Base-by-base conservation (phyloP, 768 basidiomycete species). In the Pleurotus tuoliensis region DNA sequence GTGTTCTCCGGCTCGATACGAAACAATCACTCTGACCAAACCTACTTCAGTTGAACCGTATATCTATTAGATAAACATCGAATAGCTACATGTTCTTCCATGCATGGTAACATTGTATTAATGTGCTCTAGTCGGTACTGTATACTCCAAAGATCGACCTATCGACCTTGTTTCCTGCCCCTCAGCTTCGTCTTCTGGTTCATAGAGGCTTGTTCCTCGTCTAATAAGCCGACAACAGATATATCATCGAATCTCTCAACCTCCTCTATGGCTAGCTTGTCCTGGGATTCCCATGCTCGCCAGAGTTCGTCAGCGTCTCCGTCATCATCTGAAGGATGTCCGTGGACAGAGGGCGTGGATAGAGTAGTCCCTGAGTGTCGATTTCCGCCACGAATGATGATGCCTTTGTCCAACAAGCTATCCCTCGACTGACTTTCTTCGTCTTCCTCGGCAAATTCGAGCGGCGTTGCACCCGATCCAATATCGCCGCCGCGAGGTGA, bases 371-470 rank as follows among this genome's bases (percentile, higher is more conserved):
- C 71, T 6, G 70, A 70, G 30, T 68, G 70, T 34, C 65, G 63
- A 3, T 70, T 70, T 4, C 64, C 65, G 12, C 64, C 68, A 1
- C 63, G 57, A 11, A 69, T 66, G 16, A 59, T 48, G 25, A 61
- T 49, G 13, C 68, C 71, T 34, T 64, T 61, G 51, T 65, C 64
- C 27, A 60, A 58, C 41, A 58, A 57, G 3, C 55, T 58, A 41
- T 62, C 62, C 7, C 55, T 58, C 3, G 54, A 51, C 18, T 59
- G 65, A 24, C 64, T 63, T 47, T 85, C 84, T 55, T 88, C 85
- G 55, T 88, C 87, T 57, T 84, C 74, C 11, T 76, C 76, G 0
- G 76, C 76, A 49, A 83, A 81, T 53, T 70, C 66, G 16, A 77
- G 64, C 16, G 74, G 77, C 13, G 81, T 81, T 1, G 67, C 63